Evolutionary conservation across 192 early-diverging fungal species (phyloP), one percentile per base, ranked within the genome.

Genomic region (Gaertneriomyces sp.): DNA sequence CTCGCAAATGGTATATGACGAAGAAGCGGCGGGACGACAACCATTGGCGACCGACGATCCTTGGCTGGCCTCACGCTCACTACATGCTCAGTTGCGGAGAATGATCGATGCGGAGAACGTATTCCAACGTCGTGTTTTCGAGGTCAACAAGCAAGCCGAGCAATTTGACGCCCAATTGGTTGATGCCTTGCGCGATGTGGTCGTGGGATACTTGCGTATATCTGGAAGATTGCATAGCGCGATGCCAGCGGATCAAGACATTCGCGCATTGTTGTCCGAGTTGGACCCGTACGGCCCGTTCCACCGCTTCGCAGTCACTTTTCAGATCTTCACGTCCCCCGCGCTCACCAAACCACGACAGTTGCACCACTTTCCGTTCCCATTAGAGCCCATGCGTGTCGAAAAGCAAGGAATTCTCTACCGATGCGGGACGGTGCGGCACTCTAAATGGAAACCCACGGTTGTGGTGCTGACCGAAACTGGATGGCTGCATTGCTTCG

Each of bases 401-500:
- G 40, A 44, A 16, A 52, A 63, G 5, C 61, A 63, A 7, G 61
- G 61, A 11, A 52, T 63, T 20, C 61, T 63, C 16, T 44, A 51
- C 14, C 44, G 44, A 0, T 6, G 46, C 40, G 61, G 61, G n/a
- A 63, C n/a, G 10, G 16, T 53, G 14, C 2, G 61, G n/a, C 14
- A 63, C 16, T 10, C 10, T 19, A 47, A 52, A 9, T 63, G 44
- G 46, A 63, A 52, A 7, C 61, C 61, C 11, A 14, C 40, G 14
- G 17, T 63, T 9, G 61, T 49, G 38, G 47, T 63, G 10, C 46
- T 63, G 17, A 63, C 61, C 49, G 61, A 63, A 33, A 63, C 46
- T 52, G 61, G 61, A 11, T 63, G 43, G 40, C 17, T 63, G 17
- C 61, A 63, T 52, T 47, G 44, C 16, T 63, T 63, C 38, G 59